Percentiles rank a stretch among this genome's conserved stretches.
These are phyloP conservation scores for Fusarium guadeloupense DNA, from an alignment of 2,329 filamentous ascomycete species.

Conservation along the genomic window DNA sequence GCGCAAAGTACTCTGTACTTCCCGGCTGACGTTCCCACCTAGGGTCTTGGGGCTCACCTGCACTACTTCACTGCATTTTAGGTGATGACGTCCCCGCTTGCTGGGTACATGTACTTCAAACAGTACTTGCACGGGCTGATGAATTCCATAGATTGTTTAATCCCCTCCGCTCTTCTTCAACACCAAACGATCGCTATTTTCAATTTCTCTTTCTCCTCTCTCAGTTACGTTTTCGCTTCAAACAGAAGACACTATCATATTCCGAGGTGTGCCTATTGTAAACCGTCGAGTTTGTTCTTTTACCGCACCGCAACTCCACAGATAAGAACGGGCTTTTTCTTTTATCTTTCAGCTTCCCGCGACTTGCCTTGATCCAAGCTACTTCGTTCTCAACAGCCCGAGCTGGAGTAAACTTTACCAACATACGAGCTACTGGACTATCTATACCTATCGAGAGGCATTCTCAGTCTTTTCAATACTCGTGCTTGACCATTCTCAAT, in stretches of 20 bases:
- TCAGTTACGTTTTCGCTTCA: background rate
- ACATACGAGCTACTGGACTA: background rate
- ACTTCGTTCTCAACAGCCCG: constrained; percentile 3
- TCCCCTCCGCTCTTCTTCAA: constrained; percentile 24
- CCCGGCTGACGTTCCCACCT: background rate
- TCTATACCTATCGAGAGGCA: background rate
- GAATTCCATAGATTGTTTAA: background rate
- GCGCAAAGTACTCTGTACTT: constrained; percentile 32
- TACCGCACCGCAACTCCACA: constrained; percentile 16
- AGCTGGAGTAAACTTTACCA: background rate
- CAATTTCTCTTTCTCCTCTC: background rate
- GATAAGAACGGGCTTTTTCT: constrained; percentile 27
- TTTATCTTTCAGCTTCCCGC: constrained; percentile 21
- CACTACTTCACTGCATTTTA: constrained; percentile 8
- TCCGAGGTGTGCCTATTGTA: background rate
- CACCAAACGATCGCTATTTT: constrained; percentile 16
- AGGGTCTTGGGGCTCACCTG: background rate
- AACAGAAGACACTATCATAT: background rate
- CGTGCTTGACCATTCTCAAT: background rate
- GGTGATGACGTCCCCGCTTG: constrained; percentile 27
- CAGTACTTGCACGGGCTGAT: constrained; percentile 11
- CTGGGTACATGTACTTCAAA: constrained; percentile 25
- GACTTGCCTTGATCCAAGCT: constrained; percentile 6
- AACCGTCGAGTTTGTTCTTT: constrained; percentile 8
- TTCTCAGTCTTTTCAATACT: too few relatives aligned